These are phyloP conservation scores for Lasiodiplodia sp. DNA, from an alignment of 2,329 filamentous ascomycete genomes.

Conservation along the genomic window DNA sequence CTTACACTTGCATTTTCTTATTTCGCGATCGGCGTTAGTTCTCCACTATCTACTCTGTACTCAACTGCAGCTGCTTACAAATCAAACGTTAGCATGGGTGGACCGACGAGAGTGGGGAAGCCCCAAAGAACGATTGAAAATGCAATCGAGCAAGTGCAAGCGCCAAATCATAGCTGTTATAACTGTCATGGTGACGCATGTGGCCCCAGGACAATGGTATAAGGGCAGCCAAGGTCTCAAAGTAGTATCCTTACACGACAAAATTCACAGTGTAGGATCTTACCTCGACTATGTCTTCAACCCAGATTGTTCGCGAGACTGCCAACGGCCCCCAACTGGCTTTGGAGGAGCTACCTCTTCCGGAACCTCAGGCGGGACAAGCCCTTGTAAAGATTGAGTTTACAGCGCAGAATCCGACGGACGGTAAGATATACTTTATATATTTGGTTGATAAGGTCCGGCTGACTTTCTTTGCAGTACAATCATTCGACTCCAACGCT, in stretches of 20 bases:
- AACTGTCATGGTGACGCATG: neutral
- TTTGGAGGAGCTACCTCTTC: neutral
- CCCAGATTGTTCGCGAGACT: constrained; percentile 1
- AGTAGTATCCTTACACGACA: too few species aligned
- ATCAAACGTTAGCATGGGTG: neutral
- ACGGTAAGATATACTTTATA: constrained; percentile 29
- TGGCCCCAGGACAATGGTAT: neutral
- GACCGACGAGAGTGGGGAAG: too few species aligned
- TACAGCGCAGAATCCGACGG: constrained; percentile 37
- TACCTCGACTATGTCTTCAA: too few species aligned
- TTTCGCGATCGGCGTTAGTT: neutral
- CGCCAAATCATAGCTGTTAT: neutral
- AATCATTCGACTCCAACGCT: constrained; percentile 38
- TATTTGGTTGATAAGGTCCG: neutral
- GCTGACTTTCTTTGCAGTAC: constrained; percentile 28
- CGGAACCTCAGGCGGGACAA: constrained; percentile 11
- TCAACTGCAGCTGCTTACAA: neutral
- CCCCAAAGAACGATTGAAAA: too few species aligned
- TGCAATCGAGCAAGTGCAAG: neutral
- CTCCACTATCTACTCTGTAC: neutral
- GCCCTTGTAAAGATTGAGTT: constrained; percentile 33
- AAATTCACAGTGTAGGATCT: too few species aligned
- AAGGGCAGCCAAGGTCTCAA: too few species aligned
- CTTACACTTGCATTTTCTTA: neutral
- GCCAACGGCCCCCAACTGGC: neutral